A percentile compares a stretch with the other conserved stretches of the same genome.
Conservation (phyloP, 768 basidiomycete genomes). For the Russula sp. region DNA sequence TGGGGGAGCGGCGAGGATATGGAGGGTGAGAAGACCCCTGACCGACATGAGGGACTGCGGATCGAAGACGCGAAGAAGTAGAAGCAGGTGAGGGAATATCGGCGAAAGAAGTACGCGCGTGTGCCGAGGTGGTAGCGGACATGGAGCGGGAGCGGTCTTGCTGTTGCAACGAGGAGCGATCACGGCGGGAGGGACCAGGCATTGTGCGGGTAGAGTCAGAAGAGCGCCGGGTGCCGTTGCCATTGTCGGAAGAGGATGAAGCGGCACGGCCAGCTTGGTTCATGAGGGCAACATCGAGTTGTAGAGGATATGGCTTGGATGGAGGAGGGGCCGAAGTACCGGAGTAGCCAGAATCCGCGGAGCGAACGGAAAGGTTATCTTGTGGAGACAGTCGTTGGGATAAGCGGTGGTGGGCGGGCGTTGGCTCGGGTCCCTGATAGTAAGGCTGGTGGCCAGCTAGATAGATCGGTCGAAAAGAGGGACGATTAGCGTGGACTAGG, state of each 20-base stretch:
- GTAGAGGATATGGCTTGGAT: slow-evolving; percentile 45
- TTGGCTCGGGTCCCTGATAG: slow-evolving; percentile 8
- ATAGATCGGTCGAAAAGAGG: not conserved
- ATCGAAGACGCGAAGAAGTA: slow-evolving; percentile 33
- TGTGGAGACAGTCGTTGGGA: slow-evolving; percentile 23
- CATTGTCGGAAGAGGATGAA: slow-evolving; percentile 36
- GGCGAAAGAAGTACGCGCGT: slow-evolving; percentile 41
- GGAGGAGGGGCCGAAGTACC: slow-evolving; percentile 25
- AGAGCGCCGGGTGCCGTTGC: slow-evolving; percentile 46
- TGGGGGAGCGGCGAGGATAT: slow-evolving; percentile 51
- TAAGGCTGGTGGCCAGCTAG: slow-evolving; percentile 11
- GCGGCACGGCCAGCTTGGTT: slow-evolving; percentile 16
- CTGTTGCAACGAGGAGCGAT: slow-evolving; percentile 41
- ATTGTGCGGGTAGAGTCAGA: slow-evolving; percentile 64
- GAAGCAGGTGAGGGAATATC: slow-evolving; percentile 28
- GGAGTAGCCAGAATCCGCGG: slow-evolving; percentile 33
- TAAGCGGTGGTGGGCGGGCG: slow-evolving; percentile 23
- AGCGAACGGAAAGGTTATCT: slow-evolving; percentile 37
- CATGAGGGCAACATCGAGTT: slow-evolving; percentile 49
- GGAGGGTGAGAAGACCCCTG: slow-evolving; percentile 24
- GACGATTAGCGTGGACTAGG: not conserved
- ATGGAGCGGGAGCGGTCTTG: slow-evolving; percentile 74
- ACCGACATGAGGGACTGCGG: slow-evolving; percentile 28
- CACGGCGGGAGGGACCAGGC: slow-evolving; percentile 52
- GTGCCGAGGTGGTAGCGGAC: slow-evolving; percentile 52